phyloP scores from a whole-genome alignment of 768 basidiomycete species.

The Hericium coralloides region DNA sequence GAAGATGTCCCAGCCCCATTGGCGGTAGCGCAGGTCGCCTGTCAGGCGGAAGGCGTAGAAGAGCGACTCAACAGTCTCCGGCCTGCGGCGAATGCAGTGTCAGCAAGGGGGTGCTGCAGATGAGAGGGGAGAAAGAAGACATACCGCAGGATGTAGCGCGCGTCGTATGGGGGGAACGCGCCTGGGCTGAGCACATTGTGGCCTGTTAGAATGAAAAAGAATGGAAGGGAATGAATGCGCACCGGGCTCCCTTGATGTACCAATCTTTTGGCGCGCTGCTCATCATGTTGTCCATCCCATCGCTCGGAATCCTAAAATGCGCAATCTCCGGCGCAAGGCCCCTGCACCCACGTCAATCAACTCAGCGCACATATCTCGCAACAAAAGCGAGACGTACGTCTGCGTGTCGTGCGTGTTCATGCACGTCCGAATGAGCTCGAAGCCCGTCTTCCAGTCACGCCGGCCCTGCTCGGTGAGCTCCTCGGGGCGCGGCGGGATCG shows the following conservation, averaged over 20 bases:
- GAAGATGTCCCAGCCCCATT: slow-evolving; percentile 85
- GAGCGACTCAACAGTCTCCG: slow-evolving; percentile 91
- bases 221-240: slow-evolving; percentile 14
- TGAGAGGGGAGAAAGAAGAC: slow-evolving; percentile 12
- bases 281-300: slow-evolving; percentile 37
- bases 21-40: slow-evolving; percentile 71
- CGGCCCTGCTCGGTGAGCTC: slow-evolving; percentile 53
- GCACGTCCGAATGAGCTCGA: slow-evolving; percentile 80
- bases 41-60: slow-evolving; percentile 90
- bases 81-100: slow-evolving; percentile 32
- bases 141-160: slow-evolving; percentile 85
- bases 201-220: neutral
- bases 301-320: slow-evolving; percentile 64
- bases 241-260: slow-evolving; percentile 86
- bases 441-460: slow-evolving; percentile 78
- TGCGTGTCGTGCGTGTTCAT: slow-evolving; percentile 77
- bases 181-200: slow-evolving; percentile 14
- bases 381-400: slow-evolving; percentile 45
- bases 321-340: slow-evolving; percentile 87
- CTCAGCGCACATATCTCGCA: neutral
- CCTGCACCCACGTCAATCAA: slow-evolving; percentile 27
- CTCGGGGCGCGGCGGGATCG: slow-evolving; percentile 55
- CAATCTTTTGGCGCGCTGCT: slow-evolving; percentile 52
- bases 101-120: neutral
- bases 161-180: slow-evolving; percentile 50